phyloP scores from a whole-genome alignment of 106 monocot species.

The Xerophyta viscosa region DNA sequence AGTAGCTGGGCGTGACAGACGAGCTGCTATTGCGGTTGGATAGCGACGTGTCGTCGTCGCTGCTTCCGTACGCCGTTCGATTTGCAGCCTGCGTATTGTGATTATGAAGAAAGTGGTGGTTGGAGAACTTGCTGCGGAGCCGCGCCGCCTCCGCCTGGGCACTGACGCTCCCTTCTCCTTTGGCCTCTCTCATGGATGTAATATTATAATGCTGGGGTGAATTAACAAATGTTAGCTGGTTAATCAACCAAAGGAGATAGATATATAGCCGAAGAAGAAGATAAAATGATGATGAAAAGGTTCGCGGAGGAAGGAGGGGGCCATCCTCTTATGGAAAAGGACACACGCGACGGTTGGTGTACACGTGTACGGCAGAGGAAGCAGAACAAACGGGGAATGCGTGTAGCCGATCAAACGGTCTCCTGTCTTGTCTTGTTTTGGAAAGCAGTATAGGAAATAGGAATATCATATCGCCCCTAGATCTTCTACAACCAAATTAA shows the following conservation, averaged over 20 bases:
- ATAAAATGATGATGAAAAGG: neutral
- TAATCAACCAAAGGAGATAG: neutral
- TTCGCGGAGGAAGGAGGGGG: neutral
- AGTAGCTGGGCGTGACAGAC: conserved; percentile 17
- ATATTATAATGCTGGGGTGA: neutral
- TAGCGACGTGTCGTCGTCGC: conserved; percentile 13
- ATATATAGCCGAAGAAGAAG: neutral
- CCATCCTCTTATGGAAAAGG: neutral
- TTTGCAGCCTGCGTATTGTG: no score
- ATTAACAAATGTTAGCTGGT: no score
- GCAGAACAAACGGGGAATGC: no score
- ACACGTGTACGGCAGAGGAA: neutral
- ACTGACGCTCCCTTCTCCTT: neutral
- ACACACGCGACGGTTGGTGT: no score
- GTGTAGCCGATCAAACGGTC: no score
- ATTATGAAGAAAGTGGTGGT: conserved; percentile 18
- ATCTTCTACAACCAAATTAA: no score
- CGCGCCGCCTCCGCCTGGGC: neutral
- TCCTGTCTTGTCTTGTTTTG: no score
- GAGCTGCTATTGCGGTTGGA: conserved; percentile 30
- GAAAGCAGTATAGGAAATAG: no score
- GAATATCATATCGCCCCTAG: no score
- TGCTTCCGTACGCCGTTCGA: no score
- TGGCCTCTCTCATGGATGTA: neutral
- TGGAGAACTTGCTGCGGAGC: conserved; percentile 2